These are phyloP conservation scores for Ogataea degrootiae DNA, from an alignment of 805 yeast genomes.

Conservation along the genomic window DNA sequence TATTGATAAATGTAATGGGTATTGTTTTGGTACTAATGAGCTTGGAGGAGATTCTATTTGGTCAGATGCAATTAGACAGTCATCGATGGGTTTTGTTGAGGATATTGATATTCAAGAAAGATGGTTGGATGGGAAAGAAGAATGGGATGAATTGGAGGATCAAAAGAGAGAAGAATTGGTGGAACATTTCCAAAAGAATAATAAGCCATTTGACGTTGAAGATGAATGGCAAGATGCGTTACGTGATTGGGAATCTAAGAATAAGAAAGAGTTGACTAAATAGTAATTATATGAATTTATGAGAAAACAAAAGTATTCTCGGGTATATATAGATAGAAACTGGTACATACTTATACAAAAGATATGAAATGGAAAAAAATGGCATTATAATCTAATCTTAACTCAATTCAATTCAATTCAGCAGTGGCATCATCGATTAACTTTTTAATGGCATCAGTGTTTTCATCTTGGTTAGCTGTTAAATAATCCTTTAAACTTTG, in stretches of 20 bases:
- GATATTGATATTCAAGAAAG: slow-evolving; percentile 84
- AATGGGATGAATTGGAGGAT: slow-evolving; percentile 62
- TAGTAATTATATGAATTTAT: background rate
- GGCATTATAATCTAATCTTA: background rate
- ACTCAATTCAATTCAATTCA: background rate
- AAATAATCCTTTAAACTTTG: slow-evolving; percentile 20
- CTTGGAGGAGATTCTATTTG: slow-evolving; percentile 96
- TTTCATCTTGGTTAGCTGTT: slow-evolving; percentile 15
- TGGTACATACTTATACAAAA: background rate
- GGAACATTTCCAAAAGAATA: slow-evolving; percentile 26
- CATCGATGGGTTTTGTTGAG: slow-evolving; percentile 48
- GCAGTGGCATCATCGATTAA: slow-evolving; percentile 22
- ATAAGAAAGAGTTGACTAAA: background rate
- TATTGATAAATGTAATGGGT: slow-evolving; percentile 91
- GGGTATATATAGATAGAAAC: background rate
- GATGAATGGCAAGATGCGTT: slow-evolving; percentile 69
- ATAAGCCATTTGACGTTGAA: slow-evolving; percentile 48
- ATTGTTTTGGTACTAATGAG: slow-evolving; percentile 87
- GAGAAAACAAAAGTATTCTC: background rate
- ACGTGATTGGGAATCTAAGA: slow-evolving; percentile 48
- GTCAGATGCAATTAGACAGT: slow-evolving; percentile 90
- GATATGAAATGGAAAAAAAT: background rate
- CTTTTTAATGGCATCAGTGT: slow-evolving; percentile 14
- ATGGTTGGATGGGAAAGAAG: slow-evolving; percentile 84
- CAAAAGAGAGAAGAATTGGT: slow-evolving; percentile 39